Evolutionary conservation across 441 rosid species (phyloP), one percentile per base, ranked within the genome.

Genomic region (Populus hybrid): DNA sequence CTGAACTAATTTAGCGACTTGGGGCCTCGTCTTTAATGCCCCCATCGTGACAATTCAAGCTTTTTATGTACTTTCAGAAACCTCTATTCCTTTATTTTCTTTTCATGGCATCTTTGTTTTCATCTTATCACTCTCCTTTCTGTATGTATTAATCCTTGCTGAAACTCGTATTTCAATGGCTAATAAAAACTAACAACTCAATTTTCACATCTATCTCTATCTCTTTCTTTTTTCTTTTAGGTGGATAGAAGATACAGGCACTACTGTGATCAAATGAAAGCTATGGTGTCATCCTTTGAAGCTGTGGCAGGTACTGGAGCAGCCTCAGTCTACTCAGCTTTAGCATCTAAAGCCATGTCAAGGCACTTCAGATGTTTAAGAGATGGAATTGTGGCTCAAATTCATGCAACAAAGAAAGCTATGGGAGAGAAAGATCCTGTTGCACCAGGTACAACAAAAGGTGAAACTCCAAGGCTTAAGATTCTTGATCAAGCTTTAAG

Each of bases 301-400:
- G 84, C 89, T 0, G 91, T 91, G 70, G 97, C 95, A 1, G 98
- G 98, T 3, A 46, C 69, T 20, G 97, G 97, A 4, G 87, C 97
- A 12, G 99, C 98, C 0, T 84, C 83, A 10, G 95, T 86, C 14
- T 96, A 96, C 77, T 92, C 97, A 8, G 90, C 97, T 72, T 85
- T 94, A 78, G 99, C 99, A 77, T 90, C 94, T 1, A 96, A 90
- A 84, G 99, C 99, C 75, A 96, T 96, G 99, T 96, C 99, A 57
- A 90, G 95, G 76, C 99, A 96, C 77, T 96, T 96, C 69, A 85
- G 99, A 78, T 90, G 98, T 81, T 82, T 96, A 50, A 90, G 92
- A 80, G 99, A 96, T 21, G 98, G 99, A 59, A 87, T 96, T 50
- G 89, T 90, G 11, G 75, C 76, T 75, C 98, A 96, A 78, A 88